A percentile compares a stretch with the other conserved stretches of the same genome.
Evolutionary conservation across 1,284 basidiomycete genomes (phyloP).

Genomic region (Fomitiporia mediterranea): DNA sequence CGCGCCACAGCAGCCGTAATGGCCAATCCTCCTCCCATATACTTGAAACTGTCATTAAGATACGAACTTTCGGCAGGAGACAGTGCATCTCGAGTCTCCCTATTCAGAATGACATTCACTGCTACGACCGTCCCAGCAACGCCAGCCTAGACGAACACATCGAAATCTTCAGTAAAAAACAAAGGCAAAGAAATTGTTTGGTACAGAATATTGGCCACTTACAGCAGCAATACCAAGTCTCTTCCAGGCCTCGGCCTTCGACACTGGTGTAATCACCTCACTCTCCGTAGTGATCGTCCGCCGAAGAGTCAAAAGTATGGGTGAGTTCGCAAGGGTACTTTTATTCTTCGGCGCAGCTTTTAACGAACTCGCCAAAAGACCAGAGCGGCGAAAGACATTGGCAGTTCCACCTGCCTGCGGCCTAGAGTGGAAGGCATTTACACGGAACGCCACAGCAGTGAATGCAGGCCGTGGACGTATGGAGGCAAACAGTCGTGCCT

Average conservation of each 20-base stretch:
- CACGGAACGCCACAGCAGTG: background rate
- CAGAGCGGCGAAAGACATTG: slow-evolving; percentile 16
- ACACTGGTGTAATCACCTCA: slow-evolving; percentile 33
- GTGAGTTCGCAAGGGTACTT: background rate
- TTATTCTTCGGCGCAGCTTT: slow-evolving; percentile 11
- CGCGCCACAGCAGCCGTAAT: slow-evolving; percentile 78
- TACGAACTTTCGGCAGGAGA: slow-evolving; percentile 59
- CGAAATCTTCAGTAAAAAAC: background rate
- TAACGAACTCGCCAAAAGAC: slow-evolving; percentile 9
- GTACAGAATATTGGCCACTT: slow-evolving; percentile 22
- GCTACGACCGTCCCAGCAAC: slow-evolving; percentile 66
- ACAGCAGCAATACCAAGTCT: slow-evolving; percentile 48
- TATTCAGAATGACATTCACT: slow-evolving; percentile 64
- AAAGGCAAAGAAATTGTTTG: background rate
- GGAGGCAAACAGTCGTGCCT: slow-evolving; percentile 4
- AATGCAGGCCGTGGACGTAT: slow-evolving; percentile 1
- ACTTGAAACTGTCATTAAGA: slow-evolving; percentile 81
- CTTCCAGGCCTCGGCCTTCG: slow-evolving; percentile 43
- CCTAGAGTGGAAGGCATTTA: slow-evolving; percentile 14
- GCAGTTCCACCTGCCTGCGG: background rate
- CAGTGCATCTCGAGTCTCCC: slow-evolving; percentile 71
- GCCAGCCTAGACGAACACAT: slow-evolving; percentile 44
- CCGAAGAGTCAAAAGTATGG: slow-evolving; percentile 20
- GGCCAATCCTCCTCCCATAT: slow-evolving; percentile 77
- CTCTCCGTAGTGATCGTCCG: slow-evolving; percentile 43